A percentile compares a stretch with the other conserved stretches of the same genome.
These are phyloP conservation scores for Wickerhamiella nectarea DNA, from an alignment of 805 yeast genomes.

Conservation along the genomic window DNA sequence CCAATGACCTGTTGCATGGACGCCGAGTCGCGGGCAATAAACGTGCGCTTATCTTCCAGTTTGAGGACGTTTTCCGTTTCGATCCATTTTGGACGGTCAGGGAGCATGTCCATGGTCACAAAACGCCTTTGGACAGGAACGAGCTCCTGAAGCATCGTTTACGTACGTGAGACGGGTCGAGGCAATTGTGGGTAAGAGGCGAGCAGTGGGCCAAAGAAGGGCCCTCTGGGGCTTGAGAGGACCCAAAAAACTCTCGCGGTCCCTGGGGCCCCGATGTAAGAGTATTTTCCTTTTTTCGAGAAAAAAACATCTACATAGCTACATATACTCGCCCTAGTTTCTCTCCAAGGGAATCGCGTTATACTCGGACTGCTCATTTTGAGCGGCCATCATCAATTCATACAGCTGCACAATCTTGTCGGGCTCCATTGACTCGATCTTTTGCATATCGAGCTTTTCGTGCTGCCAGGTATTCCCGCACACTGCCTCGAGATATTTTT, in stretches of 20 bases:
- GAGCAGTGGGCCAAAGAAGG: too few species aligned
- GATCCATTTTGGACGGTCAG: slow-evolving; percentile 6
- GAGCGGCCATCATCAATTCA: slow-evolving; percentile 34
- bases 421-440: slow-evolving; percentile 72
- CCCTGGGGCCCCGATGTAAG: too few species aligned
- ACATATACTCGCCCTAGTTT: too few species aligned
- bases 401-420: slow-evolving; percentile 71
- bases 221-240: too few species aligned
- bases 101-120: slow-evolving; percentile 2
- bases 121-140: slow-evolving; percentile 2
- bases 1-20: slow-evolving; percentile 2
- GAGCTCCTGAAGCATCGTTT: slow-evolving; percentile 7
- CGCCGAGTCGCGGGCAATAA: slow-evolving; percentile 5
- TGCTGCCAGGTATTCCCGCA: slow-evolving; percentile 47
- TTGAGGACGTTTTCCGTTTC: not conserved
- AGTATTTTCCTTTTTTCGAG: too few species aligned
- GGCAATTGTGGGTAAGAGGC: too few species aligned
- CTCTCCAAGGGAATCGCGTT: slow-evolving; percentile 20
- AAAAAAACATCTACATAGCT: too few species aligned
- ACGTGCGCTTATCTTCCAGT: not conserved
- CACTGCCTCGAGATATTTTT: slow-evolving; percentile 32
- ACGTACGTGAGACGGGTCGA: not conserved
- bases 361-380: slow-evolving; percentile 26
- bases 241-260: too few species aligned
- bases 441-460: slow-evolving; percentile 45